These are phyloP conservation scores for Schwanniomyces etchellsii DNA, from an alignment of 1,139 yeast species.

Conservation along the genomic window DNA sequence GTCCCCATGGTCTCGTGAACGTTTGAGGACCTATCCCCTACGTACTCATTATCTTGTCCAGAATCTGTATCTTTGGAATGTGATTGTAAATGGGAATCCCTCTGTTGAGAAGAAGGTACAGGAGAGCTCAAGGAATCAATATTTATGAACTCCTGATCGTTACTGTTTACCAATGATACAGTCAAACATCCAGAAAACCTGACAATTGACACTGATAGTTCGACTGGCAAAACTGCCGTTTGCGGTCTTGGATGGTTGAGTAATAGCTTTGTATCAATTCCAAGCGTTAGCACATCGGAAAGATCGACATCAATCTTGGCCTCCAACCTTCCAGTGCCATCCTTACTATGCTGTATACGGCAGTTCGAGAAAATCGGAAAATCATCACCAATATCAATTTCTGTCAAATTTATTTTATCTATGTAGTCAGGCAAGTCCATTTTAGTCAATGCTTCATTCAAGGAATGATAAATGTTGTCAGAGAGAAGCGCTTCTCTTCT, in stretches of 20 bases:
- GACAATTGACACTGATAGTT: constrained; percentile 79
- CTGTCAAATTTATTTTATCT: constrained; percentile 74
- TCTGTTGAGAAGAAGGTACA: not conserved
- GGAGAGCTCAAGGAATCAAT: constrained; percentile 3
- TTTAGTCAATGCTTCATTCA: constrained; percentile 49
- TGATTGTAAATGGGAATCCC: not conserved
- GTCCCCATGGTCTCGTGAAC: constrained; percentile 39
- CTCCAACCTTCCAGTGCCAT: constrained; percentile 55
- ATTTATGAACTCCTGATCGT: constrained; percentile 29
- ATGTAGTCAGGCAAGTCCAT: constrained; percentile 72
- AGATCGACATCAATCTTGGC: constrained; percentile 93
- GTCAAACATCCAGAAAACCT: constrained; percentile 91
- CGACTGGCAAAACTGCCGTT: constrained; percentile 82
- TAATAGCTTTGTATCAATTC: constrained; percentile 76
- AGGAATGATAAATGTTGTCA: constrained; percentile 76
- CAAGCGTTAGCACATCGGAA: constrained; percentile 84
- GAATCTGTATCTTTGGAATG: not conserved
- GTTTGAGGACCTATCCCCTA: not conserved
- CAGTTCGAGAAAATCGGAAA: constrained; percentile 95
- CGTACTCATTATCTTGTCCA: not conserved
- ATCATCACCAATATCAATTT: constrained; percentile 90
- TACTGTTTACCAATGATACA: constrained; percentile 61
- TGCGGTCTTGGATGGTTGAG: constrained; percentile 81
- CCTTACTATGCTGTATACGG: constrained; percentile 59
- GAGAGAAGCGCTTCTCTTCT: constrained; percentile 80